A percentile compares a stretch with the other conserved stretches of the same genome.
phyloP scores from a whole-genome alignment of 164 flowering plant species.

The Malania oleifera region DNA sequence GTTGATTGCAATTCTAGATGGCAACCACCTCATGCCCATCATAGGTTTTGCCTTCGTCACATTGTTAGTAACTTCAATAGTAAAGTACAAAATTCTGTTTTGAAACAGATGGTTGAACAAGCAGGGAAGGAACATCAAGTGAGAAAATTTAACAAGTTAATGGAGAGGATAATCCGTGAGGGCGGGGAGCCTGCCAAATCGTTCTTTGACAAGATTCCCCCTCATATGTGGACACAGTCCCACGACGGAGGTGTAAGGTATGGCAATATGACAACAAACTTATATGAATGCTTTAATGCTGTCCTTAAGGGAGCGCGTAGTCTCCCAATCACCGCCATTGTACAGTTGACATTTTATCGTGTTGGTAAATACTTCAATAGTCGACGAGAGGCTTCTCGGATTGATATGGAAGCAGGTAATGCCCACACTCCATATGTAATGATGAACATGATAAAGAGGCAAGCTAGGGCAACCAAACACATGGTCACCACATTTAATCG shows the following conservation, averaged over 20 bases:
- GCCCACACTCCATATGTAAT: background rate
- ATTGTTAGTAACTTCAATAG: background rate
- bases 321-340: background rate
- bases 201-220: too few species aligned
- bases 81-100: background rate
- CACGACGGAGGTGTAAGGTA: background rate
- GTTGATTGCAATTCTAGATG: background rate
- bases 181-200: too few species aligned
- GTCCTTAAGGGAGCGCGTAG: background rate
- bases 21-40: background rate
- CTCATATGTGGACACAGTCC: background rate
- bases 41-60: background rate
- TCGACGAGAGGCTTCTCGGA: background rate
- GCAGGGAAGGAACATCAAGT: too few species aligned
- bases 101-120: background rate
- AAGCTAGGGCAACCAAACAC: background rate
- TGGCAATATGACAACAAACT: background rate
- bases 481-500: background rate
- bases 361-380: background rate
- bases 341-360: background rate
- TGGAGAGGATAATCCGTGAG: too few species aligned
- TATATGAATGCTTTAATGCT: background rate
- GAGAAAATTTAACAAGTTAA: too few species aligned
- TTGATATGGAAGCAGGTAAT: background rate
- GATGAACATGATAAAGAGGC: background rate